These are phyloP conservation scores for Ochetophila trinervis DNA, from an alignment of 306 rosid species.

Conservation along the genomic window DNA sequence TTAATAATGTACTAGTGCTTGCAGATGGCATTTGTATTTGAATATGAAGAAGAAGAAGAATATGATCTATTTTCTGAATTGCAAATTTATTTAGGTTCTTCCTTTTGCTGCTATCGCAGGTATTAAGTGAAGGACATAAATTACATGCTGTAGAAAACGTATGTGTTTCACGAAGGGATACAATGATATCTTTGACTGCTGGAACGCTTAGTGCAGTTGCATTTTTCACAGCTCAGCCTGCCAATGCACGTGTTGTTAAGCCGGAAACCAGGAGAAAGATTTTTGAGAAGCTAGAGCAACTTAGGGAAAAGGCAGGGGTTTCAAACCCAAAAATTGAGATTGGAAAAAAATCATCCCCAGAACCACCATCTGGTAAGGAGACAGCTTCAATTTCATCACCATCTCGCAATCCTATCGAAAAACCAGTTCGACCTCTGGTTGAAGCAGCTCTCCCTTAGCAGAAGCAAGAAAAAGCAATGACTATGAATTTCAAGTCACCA, in stretches of 20 bases:
- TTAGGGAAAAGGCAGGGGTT: slow-evolving; percentile 31
- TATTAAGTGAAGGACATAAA: slow-evolving; percentile 4
- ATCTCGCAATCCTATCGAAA: neutral
- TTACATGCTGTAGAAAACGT: slow-evolving; percentile 3
- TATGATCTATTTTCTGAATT: neutral
- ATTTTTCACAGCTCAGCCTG: slow-evolving; percentile 12
- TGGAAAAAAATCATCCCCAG: neutral
- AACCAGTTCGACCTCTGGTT: slow-evolving; percentile 5
- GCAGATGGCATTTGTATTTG: neutral
- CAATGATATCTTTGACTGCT: slow-evolving; percentile 19
- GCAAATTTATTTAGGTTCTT: neutral
- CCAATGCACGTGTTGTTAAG: slow-evolving; percentile 24
- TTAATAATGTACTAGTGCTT: neutral
- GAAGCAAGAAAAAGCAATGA: neutral
- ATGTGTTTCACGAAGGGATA: slow-evolving; percentile 27
- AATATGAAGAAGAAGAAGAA: neutral
- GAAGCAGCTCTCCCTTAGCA: slow-evolving; percentile 20
- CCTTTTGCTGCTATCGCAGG: slow-evolving; percentile 16
- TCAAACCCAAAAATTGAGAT: slow-evolving; percentile 20
- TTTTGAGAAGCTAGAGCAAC: slow-evolving; percentile 21
- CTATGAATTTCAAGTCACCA: no score
- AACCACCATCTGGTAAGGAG: neutral
- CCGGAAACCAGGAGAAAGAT: slow-evolving; percentile 32
- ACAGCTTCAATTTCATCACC: slow-evolving; percentile 3
- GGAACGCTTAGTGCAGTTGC: slow-evolving; percentile 10